These are phyloP conservation scores for Saccharomycopsis capsularis DNA, from an alignment of 805 yeast genomes.

Conservation along the genomic window DNA sequence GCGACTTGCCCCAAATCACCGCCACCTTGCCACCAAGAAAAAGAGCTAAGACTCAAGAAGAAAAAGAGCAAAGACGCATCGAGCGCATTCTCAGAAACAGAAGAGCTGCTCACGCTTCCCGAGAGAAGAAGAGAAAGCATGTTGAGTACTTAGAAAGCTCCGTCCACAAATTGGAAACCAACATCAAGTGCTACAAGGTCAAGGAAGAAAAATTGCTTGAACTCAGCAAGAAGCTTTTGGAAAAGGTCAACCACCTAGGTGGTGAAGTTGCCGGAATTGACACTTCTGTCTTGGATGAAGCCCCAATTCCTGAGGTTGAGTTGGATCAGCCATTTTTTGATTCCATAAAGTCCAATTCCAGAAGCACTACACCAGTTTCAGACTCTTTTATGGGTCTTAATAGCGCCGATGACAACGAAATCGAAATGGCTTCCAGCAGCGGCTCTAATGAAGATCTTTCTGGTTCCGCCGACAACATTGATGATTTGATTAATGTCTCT, in stretches of 20 bases:
- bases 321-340: constrained; percentile 16
- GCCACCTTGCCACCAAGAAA: constrained; percentile 83
- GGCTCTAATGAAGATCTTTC: background rate
- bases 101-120: constrained; percentile 94
- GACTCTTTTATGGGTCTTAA: background rate
- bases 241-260: constrained; percentile 10
- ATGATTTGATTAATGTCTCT: background rate
- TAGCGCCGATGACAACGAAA: constrained; percentile 9
- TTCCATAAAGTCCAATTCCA: background rate
- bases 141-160: constrained; percentile 71
- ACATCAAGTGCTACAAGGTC: constrained; percentile 13
- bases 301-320: constrained; percentile 18
- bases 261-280: constrained; percentile 7
- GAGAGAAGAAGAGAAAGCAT: constrained; percentile 93
- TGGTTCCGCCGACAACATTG: background rate
- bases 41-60: constrained; percentile 93
- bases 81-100: constrained; percentile 91
- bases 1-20: constrained; percentile 27
- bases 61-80: constrained; percentile 91
- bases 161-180: constrained; percentile 28
- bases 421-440: background rate
- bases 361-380: background rate
- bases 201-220: constrained; percentile 16
- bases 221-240: constrained; percentile 14
- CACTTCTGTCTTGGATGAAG: constrained; percentile 11